Conservation (phyloP, 2,329 filamentous ascomycete genomes). For the Alternaria atra region DNA sequence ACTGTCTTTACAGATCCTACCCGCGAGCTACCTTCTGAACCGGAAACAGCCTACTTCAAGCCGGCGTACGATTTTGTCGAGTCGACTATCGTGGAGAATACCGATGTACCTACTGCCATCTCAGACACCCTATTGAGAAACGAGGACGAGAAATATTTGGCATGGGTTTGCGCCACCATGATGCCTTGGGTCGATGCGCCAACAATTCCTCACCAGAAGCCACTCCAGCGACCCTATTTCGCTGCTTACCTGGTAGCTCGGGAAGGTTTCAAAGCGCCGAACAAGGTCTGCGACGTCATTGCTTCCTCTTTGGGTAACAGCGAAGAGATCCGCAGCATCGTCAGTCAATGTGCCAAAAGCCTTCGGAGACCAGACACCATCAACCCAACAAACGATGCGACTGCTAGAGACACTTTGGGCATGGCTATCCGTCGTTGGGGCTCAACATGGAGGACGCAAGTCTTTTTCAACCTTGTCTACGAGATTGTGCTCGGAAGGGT, state of each 20-base stretch:
- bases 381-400: conserved; percentile 53
- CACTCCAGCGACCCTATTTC: conserved; percentile 38
- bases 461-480: conserved; percentile 72
- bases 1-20: conserved; percentile 78
- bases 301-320: conserved; percentile 70
- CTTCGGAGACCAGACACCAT: conserved; percentile 57
- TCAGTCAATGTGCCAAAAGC: conserved; percentile 61
- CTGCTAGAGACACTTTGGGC: conserved; percentile 70
- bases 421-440: conserved; percentile 81
- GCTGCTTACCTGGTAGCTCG: conserved; percentile 71
- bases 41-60: conserved; percentile 69
- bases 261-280: conserved; percentile 82
- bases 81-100: conserved; percentile 20
- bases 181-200: conserved; percentile 73
- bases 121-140: conserved; percentile 64
- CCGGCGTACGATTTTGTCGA: conserved; percentile 70
- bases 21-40: conserved; percentile 60
- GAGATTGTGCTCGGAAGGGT: conserved; percentile 62
- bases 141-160: conserved; percentile 72
- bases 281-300: conserved; percentile 75
- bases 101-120: conserved; percentile 53
- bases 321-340: conserved; percentile 69
- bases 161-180: conserved; percentile 80
- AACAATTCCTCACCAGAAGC: conserved; percentile 59
- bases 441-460: conserved; percentile 74